Evolutionary conservation across 1,284 basidiomycete genomes (phyloP).

Genomic region (Sphaerobolus stellatus): DNA sequence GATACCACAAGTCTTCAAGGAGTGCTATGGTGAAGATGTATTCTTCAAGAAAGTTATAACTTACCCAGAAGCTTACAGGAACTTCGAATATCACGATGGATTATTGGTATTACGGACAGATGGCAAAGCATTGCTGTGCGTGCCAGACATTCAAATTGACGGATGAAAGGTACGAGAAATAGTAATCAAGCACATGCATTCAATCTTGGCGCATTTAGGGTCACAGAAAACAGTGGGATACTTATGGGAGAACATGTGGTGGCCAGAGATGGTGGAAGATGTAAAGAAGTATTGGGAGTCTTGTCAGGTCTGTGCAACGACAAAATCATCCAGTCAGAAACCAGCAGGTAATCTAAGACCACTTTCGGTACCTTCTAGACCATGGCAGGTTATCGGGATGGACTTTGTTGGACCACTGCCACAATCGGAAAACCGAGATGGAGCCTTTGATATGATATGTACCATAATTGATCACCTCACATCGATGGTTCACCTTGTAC

Average conservation of each 20-base stretch:
- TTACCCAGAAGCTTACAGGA: slow-evolving; percentile 17
- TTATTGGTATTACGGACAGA: slow-evolving; percentile 24
- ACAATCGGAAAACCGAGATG: slow-evolving; percentile 27
- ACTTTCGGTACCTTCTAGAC: slow-evolving; percentile 28
- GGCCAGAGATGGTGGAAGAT: slow-evolving; percentile 31
- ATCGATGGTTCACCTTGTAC: slow-evolving; percentile 36
- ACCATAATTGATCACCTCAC: slow-evolving; percentile 38
- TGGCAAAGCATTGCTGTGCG: slow-evolving; percentile 28
- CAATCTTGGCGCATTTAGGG: slow-evolving; percentile 35
- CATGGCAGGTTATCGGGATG: slow-evolving; percentile 41
- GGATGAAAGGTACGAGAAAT: slow-evolving; percentile 28
- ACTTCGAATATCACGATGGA: slow-evolving; percentile 26
- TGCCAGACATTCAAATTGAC: slow-evolving; percentile 29
- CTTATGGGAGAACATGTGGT: slow-evolving; percentile 35
- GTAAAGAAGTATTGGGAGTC: slow-evolving; percentile 23
- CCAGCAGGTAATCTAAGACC: slow-evolving; percentile 35
- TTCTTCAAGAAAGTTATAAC: slow-evolving; percentile 11
- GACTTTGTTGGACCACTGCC: slow-evolving; percentile 47
- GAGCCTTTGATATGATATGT: slow-evolving; percentile 36
- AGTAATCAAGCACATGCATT: slow-evolving; percentile 34
- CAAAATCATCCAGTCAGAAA: slow-evolving; percentile 31
- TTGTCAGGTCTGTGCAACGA: slow-evolving; percentile 30
- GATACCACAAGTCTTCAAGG: not conserved
- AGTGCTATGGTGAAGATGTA: slow-evolving; percentile 9
- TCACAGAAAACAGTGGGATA: slow-evolving; percentile 30